phyloP scores from a whole-genome alignment of 2,329 filamentous ascomycete genomes.

The Furcasterigmium sp. region DNA sequence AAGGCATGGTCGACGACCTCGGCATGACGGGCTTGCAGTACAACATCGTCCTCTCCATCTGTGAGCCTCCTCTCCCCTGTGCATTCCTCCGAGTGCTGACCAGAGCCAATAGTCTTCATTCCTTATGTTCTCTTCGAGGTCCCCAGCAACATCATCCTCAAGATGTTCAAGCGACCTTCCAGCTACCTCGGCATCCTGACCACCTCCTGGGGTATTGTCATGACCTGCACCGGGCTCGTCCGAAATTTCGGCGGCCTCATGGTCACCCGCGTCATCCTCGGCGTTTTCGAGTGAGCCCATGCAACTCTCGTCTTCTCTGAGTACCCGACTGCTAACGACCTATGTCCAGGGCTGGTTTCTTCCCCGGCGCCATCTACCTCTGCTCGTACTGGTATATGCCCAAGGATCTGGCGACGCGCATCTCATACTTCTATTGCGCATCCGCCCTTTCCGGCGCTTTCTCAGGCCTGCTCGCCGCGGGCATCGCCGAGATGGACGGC shows the following conservation, averaged over 20 bases:
- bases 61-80: constrained; percentile 51
- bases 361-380: constrained; percentile 19
- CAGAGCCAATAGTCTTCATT: constrained; percentile 5
- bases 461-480: constrained; percentile 16
- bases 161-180: constrained; percentile 52
- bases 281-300: constrained; percentile 17
- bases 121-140: constrained; percentile 58
- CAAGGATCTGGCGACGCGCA: constrained; percentile 15
- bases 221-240: constrained; percentile 18
- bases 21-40: constrained; percentile 53
- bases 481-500: constrained; percentile 14
- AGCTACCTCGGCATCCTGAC: constrained; percentile 62
- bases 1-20: constrained; percentile 21
- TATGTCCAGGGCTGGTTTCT: constrained; percentile 19
- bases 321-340: constrained; percentile 1
- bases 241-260: constrained; percentile 19
- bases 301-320: too few relatives aligned
- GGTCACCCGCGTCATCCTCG: constrained; percentile 19
- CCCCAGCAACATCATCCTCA: constrained; percentile 59
- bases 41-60: constrained; percentile 46
- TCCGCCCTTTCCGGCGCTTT: constrained; percentile 16
- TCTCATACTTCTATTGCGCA: constrained; percentile 19
- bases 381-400: constrained; percentile 22
- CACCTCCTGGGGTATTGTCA: constrained; percentile 31
- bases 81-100: too few relatives aligned